These are phyloP conservation scores for Corylus avellana DNA, from an alignment of 306 rosid species.

Conservation along the genomic window DNA sequence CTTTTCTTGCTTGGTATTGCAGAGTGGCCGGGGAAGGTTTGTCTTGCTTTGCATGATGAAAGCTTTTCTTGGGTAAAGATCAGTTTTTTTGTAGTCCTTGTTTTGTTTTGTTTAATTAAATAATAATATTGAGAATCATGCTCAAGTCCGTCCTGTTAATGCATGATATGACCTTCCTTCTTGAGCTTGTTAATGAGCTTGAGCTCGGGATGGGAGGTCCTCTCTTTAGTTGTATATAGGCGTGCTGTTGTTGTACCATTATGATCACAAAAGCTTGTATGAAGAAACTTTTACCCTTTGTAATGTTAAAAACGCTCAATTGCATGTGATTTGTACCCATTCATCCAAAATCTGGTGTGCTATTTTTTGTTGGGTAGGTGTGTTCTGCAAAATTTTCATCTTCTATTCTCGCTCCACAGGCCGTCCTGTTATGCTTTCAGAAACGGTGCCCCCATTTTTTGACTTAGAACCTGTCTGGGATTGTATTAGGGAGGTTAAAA, in stretches of 20 bases:
- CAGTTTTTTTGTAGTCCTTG: conserved; percentile 25
- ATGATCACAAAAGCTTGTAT: conserved; percentile 14
- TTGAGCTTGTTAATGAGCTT: conserved; percentile 33
- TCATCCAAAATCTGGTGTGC: not conserved
- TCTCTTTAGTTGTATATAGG: conserved; percentile 46
- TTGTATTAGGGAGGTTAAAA: too few relatives aligned
- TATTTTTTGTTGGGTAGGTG: not conserved
- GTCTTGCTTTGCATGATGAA: conserved; percentile 44
- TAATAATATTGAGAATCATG: conserved; percentile 34
- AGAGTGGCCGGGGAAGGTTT: conserved; percentile 32
- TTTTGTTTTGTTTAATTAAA: conserved; percentile 16
- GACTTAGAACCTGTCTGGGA: too few relatives aligned
- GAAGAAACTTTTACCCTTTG: conserved; percentile 17
- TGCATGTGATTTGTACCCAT: not conserved
- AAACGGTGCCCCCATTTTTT: too few relatives aligned
- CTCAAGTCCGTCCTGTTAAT: conserved; percentile 34
- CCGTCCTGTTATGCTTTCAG: not conserved
- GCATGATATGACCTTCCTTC: conserved; percentile 32
- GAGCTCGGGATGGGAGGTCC: conserved; percentile 32
- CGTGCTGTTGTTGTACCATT: conserved; percentile 35
- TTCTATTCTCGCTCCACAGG: not conserved
- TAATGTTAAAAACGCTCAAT: not conserved
- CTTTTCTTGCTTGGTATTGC: conserved; percentile 17
- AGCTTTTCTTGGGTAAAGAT: conserved; percentile 5
- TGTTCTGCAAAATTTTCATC: not conserved